These are phyloP conservation scores for Ustilago xerochloae DNA, from an alignment of 1,284 basidiomycete genomes.

Conservation along the genomic window DNA sequence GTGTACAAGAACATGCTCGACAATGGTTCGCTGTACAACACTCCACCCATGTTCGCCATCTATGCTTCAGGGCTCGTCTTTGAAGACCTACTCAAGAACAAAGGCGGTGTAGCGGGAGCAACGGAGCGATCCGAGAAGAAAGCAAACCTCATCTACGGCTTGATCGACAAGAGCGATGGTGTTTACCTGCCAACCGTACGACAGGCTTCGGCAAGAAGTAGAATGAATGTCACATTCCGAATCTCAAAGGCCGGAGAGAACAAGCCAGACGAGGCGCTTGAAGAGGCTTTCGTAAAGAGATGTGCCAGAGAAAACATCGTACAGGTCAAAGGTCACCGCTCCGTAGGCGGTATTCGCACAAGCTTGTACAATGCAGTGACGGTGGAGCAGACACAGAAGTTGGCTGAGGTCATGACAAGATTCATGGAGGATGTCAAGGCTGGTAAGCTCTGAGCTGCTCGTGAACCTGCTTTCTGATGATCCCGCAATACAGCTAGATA, in stretches of 20 bases:
- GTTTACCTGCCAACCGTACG: constrained; percentile 57
- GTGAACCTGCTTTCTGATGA: not conserved
- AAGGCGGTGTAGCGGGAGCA: constrained; percentile 76
- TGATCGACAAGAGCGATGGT: constrained; percentile 51
- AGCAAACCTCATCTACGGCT: constrained; percentile 54
- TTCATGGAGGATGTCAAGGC: constrained; percentile 62
- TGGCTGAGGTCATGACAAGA: constrained; percentile 71
- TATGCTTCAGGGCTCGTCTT: constrained; percentile 92
- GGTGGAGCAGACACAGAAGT: constrained; percentile 75
- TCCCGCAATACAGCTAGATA: no score
- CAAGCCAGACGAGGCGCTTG: constrained; percentile 55
- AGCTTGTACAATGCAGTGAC: constrained; percentile 96
- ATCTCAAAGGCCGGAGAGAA: constrained; percentile 42
- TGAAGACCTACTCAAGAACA: constrained; percentile 73
- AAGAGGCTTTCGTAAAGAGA: constrained; percentile 56
- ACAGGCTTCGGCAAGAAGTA: constrained; percentile 55
- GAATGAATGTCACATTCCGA: constrained; percentile 68
- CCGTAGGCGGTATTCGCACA: constrained; percentile 77
- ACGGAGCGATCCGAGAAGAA: constrained; percentile 52
- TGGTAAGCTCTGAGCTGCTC: constrained; percentile 22
- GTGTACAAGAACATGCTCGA: constrained; percentile 88
- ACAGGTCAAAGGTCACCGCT: constrained; percentile 61
- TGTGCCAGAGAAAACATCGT: constrained; percentile 56
- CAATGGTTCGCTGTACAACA: constrained; percentile 88
- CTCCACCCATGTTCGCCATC: constrained; percentile 90